Evolutionary conservation across 257 asterid species (phyloP), one percentile per base, ranked within the genome.

Genomic region (Solanum etuberosum): DNA sequence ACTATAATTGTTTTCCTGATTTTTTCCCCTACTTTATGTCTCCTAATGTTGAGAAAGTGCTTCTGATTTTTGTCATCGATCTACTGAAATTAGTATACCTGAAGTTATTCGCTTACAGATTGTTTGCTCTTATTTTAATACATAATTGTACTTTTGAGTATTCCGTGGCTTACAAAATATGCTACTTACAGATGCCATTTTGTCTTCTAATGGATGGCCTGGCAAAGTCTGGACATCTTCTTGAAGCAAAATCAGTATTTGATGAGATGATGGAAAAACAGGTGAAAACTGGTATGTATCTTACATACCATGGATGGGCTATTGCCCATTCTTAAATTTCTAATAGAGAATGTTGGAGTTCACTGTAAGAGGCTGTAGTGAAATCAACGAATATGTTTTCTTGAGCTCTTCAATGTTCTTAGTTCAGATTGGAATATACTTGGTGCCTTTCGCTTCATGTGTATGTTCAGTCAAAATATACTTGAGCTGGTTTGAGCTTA

Each of bases 151-250:
- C 46, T 21, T n/a, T 77, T 27, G 54, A 63, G 31, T 61, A 25
- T 90, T 70, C 73, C 21, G 35, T 70, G 83, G 86, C 89, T 87
- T 57, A 85, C 42, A 59, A 87, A 87, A 77, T 59, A 59, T 86
- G 67, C 87, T 65, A 84, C 67, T 84, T 90, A 92, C 97, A 96
- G 98, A 94, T 94, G 96, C 98, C 98, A 59, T 97, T 94, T 88
- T 97, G 98, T 91, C 88, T 94, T 88, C 94, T 97, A 90, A 95
- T 95, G 97, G 99, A 97, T 92, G 99, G 98, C 86, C 94, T 95
- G 61, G 98, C 93, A 63, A 97, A 97, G 89, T 91, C 98, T 83
- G 98, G 98, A 89, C 91, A 91, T 61, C 88, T 94, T 71, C 85
- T 84, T n/a, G 98, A 94, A 91, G 99, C 99, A 48, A 95, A 92